phyloP scores from a whole-genome alignment of 78 protist species.

The Dictyostelium firmibasis region DNA sequence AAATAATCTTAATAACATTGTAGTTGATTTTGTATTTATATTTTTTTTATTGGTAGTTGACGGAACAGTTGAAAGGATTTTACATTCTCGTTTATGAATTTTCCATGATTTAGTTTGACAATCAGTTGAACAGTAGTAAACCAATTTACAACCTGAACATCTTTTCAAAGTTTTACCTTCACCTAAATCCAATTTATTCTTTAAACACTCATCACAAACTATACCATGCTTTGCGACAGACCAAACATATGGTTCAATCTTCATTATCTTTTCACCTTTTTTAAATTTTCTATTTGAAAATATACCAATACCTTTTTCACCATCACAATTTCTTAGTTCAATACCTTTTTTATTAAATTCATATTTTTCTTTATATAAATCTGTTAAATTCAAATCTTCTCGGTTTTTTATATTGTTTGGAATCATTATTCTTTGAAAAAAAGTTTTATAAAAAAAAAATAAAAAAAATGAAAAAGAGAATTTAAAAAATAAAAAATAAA shows the following conservation, averaged over 20 bases:
- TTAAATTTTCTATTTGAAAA: neutral
- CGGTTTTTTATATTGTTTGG: neutral
- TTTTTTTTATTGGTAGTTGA: neutral
- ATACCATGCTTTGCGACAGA: neutral
- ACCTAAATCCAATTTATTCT: neutral
- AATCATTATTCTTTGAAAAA: neutral
- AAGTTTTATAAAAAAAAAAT: too few species aligned
- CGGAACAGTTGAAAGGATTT: neutral
- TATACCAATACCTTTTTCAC: neutral
- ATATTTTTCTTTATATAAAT: neutral
- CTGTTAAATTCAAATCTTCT: neutral
- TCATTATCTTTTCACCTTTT: neutral
- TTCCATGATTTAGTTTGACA: neutral
- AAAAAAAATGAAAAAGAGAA: too few species aligned
- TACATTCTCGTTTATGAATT: neutral
- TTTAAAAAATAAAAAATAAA: too few species aligned
- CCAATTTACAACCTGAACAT: constrained; percentile 2
- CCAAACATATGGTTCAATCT: neutral
- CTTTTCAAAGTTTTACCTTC: neutral
- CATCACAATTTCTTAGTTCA: neutral
- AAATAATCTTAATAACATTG: neutral
- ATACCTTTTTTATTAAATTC: neutral
- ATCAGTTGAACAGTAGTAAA: constrained; percentile 3
- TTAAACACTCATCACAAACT: neutral
- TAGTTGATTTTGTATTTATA: neutral